Evolutionary conservation across 768 basidiomycete genomes (phyloP).

Genomic region (Auriscalpium vulgare): DNA sequence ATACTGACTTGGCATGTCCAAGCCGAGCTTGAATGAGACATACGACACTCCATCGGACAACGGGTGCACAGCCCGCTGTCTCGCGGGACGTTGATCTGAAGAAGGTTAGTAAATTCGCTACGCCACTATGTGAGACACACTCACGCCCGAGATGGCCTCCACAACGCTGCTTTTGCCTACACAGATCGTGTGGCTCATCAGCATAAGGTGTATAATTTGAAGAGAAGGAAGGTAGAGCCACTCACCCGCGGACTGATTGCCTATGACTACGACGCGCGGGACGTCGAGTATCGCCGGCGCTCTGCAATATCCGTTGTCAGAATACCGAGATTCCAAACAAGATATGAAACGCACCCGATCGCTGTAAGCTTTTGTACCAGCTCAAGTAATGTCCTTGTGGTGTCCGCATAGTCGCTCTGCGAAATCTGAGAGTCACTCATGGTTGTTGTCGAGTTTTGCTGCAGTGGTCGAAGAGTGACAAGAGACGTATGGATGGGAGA

Average conservation of each 20-base stretch:
- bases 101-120: neutral
- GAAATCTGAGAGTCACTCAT: no score
- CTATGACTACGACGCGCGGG: constrained; percentile 38
- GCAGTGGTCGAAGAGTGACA: no score
- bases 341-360: no score
- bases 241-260: constrained; percentile 23
- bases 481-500: no score
- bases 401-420: no score
- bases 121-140: neutral
- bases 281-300: constrained; percentile 40
- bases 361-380: no score
- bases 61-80: constrained; percentile 33
- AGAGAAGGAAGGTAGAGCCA: neutral
- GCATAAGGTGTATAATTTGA: no score
- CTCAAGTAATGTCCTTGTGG: no score
- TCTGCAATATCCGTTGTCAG: constrained; percentile 13
- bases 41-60: neutral
- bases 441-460: no score
- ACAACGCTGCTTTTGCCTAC: constrained; percentile 4
- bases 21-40: constrained; percentile 6
- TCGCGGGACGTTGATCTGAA: constrained; percentile 36
- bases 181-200: neutral
- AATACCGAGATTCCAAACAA: no score
- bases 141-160: neutral
- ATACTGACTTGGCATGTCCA: constrained; percentile 33